These are phyloP conservation scores for Beauveria scarabaeidicola DNA, from an alignment of 2,329 filamentous ascomycete species.

Conservation along the genomic window DNA sequence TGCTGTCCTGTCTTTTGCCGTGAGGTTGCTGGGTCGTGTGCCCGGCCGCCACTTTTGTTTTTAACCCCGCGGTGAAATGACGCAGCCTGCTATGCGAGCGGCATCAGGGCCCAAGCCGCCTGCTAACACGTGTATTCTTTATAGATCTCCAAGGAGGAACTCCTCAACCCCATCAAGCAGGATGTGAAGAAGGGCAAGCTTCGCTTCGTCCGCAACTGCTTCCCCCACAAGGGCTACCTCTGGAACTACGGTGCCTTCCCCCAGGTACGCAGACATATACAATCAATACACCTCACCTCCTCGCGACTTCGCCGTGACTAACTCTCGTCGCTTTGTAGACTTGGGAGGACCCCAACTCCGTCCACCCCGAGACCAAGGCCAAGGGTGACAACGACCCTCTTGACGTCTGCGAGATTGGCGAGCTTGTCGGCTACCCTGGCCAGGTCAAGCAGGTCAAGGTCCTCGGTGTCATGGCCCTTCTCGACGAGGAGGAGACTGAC, in stretches of 20 bases:
- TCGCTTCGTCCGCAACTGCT: conserved; percentile 98
- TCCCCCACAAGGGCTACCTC: conserved; percentile 99
- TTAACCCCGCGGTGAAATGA: conserved; percentile 5
- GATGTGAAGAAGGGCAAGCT: conserved; percentile 99
- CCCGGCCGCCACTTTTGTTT: not conserved
- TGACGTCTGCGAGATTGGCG: conserved; percentile 98
- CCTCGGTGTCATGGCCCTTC: conserved; percentile 96
- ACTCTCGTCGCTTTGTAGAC: conserved; percentile 49
- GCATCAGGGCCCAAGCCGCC: not conserved
- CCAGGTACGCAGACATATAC: conserved; percentile 52
- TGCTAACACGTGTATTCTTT: conserved; percentile 3
- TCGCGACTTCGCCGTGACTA: conserved; percentile 12
- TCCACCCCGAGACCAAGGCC: conserved; percentile 98
- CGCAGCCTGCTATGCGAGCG: not conserved
- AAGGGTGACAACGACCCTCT: conserved; percentile 99
- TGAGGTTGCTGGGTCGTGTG: conserved; percentile 2
- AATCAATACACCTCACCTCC: not conserved
- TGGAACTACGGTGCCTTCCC: conserved; percentile 99
- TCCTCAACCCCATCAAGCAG: conserved; percentile 98
- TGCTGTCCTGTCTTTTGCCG: not conserved
- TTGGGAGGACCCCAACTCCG: conserved; percentile 94
- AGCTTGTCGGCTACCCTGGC: conserved; percentile 90
- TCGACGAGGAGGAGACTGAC: conserved; percentile 99
- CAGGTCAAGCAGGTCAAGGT: conserved; percentile 99
- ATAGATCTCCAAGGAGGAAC: conserved; percentile 97